A percentile compares a stretch with the other conserved stretches of the same genome.
phyloP scores from a whole-genome alignment of 1,284 basidiomycete genomes.

The Tylopilus orsonianus region DNA sequence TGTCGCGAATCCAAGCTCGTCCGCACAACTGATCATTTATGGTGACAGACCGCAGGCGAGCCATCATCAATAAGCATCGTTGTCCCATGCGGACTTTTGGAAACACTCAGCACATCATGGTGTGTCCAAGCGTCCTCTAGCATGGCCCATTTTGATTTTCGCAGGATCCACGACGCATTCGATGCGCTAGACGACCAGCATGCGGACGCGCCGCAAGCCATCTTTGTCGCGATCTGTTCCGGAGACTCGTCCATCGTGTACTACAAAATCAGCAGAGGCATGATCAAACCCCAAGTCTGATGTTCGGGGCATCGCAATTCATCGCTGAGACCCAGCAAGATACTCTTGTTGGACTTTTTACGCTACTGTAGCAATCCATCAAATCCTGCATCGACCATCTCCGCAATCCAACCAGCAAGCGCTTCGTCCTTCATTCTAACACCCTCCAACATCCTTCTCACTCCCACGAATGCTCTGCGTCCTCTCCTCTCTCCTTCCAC shows the following conservation, averaged over 20 bases:
- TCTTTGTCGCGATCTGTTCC: slow-evolving; percentile 70
- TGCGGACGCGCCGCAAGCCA: slow-evolving; percentile 36
- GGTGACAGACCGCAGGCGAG: slow-evolving; percentile 23
- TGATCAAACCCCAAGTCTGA: slow-evolving; percentile 68
- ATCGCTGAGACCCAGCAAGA: too few species aligned
- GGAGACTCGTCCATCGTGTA: slow-evolving; percentile 81
- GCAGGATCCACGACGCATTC: slow-evolving; percentile 61
- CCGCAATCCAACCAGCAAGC: slow-evolving; percentile 72
- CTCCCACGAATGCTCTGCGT: slow-evolving; percentile 63
- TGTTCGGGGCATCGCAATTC: too few species aligned
- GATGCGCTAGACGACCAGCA: slow-evolving; percentile 38
- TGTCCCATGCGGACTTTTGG: slow-evolving; percentile 66
- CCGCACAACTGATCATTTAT: neutral
- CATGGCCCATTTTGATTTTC: neutral
- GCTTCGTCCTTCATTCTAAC: slow-evolving; percentile 69
- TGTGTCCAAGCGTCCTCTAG: slow-evolving; percentile 13
- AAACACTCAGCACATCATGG: slow-evolving; percentile 59
- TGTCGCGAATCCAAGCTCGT: neutral
- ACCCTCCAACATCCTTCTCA: slow-evolving; percentile 59
- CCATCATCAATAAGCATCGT: slow-evolving; percentile 42
- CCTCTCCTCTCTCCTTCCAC: slow-evolving; percentile 66
- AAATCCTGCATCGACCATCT: slow-evolving; percentile 68
- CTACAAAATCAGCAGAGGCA: slow-evolving; percentile 74
- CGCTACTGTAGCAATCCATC: slow-evolving; percentile 30
- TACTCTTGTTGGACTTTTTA: slow-evolving; percentile 6